Percentiles rank a stretch among this genome's conserved stretches.
Conservation (phyloP, 1,284 basidiomycete genomes). For the Mycena sp. region DNA sequence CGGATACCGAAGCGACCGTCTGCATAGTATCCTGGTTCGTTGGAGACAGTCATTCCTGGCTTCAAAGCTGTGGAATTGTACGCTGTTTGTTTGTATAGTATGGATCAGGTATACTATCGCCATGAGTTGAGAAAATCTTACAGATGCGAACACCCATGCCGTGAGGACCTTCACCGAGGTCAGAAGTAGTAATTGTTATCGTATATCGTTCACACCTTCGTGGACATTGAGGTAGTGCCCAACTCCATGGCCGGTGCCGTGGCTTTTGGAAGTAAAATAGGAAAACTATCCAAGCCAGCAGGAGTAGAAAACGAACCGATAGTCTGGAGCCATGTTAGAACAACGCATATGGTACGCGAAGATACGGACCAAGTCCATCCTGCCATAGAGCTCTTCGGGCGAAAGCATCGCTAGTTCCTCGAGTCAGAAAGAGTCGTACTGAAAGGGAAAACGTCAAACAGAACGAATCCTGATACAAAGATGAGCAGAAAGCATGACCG, state of each 20-base stretch:
- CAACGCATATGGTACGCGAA: background rate
- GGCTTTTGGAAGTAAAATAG: slow-evolving; percentile 54
- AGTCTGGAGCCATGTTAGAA: slow-evolving; percentile 44
- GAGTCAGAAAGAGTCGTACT: background rate
- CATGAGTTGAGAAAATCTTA: slow-evolving; percentile 39
- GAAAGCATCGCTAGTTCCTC: slow-evolving; percentile 14
- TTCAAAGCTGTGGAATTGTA: slow-evolving; percentile 79
- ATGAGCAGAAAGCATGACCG: slow-evolving; percentile 53
- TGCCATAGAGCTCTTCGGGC: slow-evolving; percentile 84
- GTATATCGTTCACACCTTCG: slow-evolving; percentile 66
- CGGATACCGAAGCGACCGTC: slow-evolving; percentile 95
- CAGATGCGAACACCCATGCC: slow-evolving; percentile 86
- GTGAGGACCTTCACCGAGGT: slow-evolving; percentile 85
- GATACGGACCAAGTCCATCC: slow-evolving; percentile 80
- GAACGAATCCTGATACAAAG: slow-evolving; percentile 59
- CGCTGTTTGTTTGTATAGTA: slow-evolving; percentile 44
- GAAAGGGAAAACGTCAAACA: slow-evolving; percentile 51
- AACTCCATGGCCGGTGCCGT: slow-evolving; percentile 95
- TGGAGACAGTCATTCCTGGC: slow-evolving; percentile 90
- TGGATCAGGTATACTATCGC: background rate
- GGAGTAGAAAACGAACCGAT: slow-evolving; percentile 45
- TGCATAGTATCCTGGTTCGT: slow-evolving; percentile 95
- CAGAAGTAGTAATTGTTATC: no score
- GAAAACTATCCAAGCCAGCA: background rate
- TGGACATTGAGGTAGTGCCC: slow-evolving; percentile 95